Evolutionary conservation across 768 basidiomycete species (phyloP), one percentile per base, ranked within the genome.

Genomic region (Cystobasidium ongulense): DNA sequence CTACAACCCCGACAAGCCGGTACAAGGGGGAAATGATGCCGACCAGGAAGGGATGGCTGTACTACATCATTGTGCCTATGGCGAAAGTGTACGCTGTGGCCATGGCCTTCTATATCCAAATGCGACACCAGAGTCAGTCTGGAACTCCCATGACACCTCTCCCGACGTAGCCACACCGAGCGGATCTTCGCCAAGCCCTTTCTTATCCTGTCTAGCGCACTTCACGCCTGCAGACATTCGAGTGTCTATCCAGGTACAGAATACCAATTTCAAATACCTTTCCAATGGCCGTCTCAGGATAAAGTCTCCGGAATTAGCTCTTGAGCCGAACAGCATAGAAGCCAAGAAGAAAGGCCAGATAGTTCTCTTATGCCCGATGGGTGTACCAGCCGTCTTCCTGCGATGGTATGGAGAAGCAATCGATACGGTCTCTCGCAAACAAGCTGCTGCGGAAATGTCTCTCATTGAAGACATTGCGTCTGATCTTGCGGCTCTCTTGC

Each of bases 331-430:
- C 23, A 5, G 57, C 23, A 4, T 59, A 27, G 7, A 59, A 23
- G n/a, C n/a, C n/a, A 59, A 59, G 3, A 31, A 59, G 5, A 23
- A 59, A 8, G 57, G 27, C 15, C 11, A 23, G 23, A 27, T 59
- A 15, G 27, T 71, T 23, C 21, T 71, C 18, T 21, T 72, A 21
- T 62, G 59, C n/a, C 71, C 71, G 13, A 15, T 57, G 11, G 23
- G 15, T 11, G 15, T 63, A 7, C 57, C 54, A 18, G 71, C 25
- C 18, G 25, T 61, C n/a, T 72, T 62, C 71, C 18, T 72, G 1
- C 57, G 71, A 7, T 62, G 57, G 57, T 72, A 72, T 18, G 67
- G 68, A 8, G 67, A 59, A 25, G 63, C 54, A 25, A 36, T 38
- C 29, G 50, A 59, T n/a, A 38, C 35, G 21, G 27, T 54, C 5